Evolutionary conservation across 164 flowering plant genomes (phyloP).

Genomic region (Pachysandra terminalis): DNA sequence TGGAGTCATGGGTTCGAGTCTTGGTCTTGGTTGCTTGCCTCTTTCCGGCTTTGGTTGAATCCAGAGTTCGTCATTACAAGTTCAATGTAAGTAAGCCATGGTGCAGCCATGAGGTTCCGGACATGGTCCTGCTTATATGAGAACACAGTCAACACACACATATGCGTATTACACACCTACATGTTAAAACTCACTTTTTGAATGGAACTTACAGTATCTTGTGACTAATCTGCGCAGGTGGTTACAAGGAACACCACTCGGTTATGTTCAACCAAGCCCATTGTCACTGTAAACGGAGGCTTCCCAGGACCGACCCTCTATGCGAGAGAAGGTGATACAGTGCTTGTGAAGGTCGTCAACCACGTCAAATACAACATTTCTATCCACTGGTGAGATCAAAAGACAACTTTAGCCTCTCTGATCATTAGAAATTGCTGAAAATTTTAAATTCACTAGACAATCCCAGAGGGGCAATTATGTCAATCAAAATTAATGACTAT

Average conservation of each 20-base stretch:
- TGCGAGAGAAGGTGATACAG: slow-evolving; percentile 49
- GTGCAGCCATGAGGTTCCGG: too few relatives aligned
- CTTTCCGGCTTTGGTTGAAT: slow-evolving; percentile 33
- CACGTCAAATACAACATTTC: slow-evolving; percentile 46
- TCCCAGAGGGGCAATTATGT: too few relatives aligned
- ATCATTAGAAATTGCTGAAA: too few relatives aligned
- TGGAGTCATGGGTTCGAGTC: slow-evolving; percentile 26
- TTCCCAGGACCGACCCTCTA: slow-evolving; percentile 53
- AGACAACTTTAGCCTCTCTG: neutral
- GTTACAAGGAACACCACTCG: slow-evolving; percentile 37
- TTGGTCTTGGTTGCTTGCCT: slow-evolving; percentile 28
- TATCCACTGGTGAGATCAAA: slow-evolving; percentile 44
- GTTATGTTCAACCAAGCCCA: slow-evolving; percentile 43
- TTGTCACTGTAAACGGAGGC: slow-evolving; percentile 45
- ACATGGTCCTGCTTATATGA: too few relatives aligned
- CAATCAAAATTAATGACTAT: too few relatives aligned
- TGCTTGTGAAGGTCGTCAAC: slow-evolving; percentile 45
- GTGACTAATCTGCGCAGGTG: slow-evolving; percentile 30
- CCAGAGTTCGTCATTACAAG: slow-evolving; percentile 53
- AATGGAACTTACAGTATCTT: neutral
- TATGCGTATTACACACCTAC: neutral
- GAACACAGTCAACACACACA: too few relatives aligned
- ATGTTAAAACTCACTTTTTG: too few relatives aligned
- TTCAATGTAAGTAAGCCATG: too few relatives aligned
- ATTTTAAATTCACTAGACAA: too few relatives aligned